Conservation (phyloP, 768 basidiomycete genomes). For the Tubosaeta sp. region DNA sequence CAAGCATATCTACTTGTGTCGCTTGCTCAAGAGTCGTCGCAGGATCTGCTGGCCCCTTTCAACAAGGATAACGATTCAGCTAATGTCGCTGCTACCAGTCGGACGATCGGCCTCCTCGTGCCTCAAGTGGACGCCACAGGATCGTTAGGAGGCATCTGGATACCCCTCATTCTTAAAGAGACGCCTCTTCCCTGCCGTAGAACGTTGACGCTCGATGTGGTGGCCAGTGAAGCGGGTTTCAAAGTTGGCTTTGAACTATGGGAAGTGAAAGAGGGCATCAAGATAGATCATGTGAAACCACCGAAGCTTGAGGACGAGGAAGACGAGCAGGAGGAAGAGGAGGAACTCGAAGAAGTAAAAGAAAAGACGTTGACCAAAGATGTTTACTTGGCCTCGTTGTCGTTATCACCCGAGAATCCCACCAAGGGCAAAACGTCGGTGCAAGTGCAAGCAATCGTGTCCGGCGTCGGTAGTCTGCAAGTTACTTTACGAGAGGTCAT, state of each 20-base stretch:
- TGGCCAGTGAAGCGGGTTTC: constrained; percentile 34
- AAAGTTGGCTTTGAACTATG: constrained; percentile 66
- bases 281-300: constrained; percentile 53
- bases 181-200: constrained; percentile 69
- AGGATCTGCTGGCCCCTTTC: constrained; percentile 51
- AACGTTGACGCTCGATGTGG: constrained; percentile 54
- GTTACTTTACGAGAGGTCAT: constrained; percentile 38
- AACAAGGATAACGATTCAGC: constrained; percentile 36
- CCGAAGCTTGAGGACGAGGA: constrained; percentile 43
- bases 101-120: constrained; percentile 64
- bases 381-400: constrained; percentile 37
- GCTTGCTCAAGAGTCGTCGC: constrained; percentile 46
- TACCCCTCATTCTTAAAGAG: constrained; percentile 64
- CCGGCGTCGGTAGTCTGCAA: constrained; percentile 32
- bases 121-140: constrained; percentile 41
- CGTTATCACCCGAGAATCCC: constrained; percentile 34
- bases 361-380: constrained; percentile 58
- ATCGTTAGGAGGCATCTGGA: constrained; percentile 56
- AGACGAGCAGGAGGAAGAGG: constrained; percentile 47
- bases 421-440: constrained; percentile 48
- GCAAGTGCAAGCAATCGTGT: constrained; percentile 40
- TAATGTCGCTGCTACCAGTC: constrained; percentile 51
- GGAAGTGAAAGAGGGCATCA: constrained; percentile 69
- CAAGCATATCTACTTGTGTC: constrained; percentile 62
- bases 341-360: constrained; percentile 63